Percentiles rank a stretch among this genome's conserved stretches.
phyloP scores from a whole-genome alignment of 2,329 filamentous ascomycete genomes.

The Mycosphaerella sp. region DNA sequence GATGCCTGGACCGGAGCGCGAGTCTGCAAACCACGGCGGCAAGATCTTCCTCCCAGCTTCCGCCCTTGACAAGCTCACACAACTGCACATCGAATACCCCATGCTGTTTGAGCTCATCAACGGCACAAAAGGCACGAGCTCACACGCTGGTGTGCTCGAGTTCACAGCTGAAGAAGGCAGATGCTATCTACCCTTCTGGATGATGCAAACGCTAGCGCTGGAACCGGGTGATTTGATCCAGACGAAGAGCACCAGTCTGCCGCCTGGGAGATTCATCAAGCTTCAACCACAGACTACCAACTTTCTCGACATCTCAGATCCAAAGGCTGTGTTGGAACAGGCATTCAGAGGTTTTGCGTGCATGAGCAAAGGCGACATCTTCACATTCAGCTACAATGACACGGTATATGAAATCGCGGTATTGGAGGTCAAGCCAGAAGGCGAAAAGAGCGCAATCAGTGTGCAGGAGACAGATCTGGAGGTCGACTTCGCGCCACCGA shows the following conservation, averaged over 20 bases:
- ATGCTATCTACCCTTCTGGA: slow-evolving; percentile 94
- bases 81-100: slow-evolving; percentile 93
- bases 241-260: slow-evolving; percentile 88
- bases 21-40: slow-evolving; percentile 88
- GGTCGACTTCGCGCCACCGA: slow-evolving; percentile 89
- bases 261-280: slow-evolving; percentile 88
- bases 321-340: slow-evolving; percentile 93
- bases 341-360: slow-evolving; percentile 95
- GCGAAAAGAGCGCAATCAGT: slow-evolving; percentile 76
- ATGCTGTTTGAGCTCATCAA: slow-evolving; percentile 96
- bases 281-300: slow-evolving; percentile 87
- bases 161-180: slow-evolving; percentile 97
- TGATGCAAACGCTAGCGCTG: slow-evolving; percentile 86
- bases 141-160: slow-evolving; percentile 91
- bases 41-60: slow-evolving; percentile 98
- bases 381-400: slow-evolving; percentile 96
- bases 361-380: slow-evolving; percentile 85
- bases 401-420: slow-evolving; percentile 89
- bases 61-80: slow-evolving; percentile 91
- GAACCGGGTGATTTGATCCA: slow-evolving; percentile 93
- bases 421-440: slow-evolving; percentile 82
- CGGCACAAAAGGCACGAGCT: slow-evolving; percentile 69
- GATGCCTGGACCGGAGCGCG: slow-evolving; percentile 83
- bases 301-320: slow-evolving; percentile 95
- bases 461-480: slow-evolving; percentile 95